These are phyloP conservation scores for Ophiostoma triangulosporum DNA, from an alignment of 2,329 filamentous ascomycete species.

Conservation along the genomic window DNA sequence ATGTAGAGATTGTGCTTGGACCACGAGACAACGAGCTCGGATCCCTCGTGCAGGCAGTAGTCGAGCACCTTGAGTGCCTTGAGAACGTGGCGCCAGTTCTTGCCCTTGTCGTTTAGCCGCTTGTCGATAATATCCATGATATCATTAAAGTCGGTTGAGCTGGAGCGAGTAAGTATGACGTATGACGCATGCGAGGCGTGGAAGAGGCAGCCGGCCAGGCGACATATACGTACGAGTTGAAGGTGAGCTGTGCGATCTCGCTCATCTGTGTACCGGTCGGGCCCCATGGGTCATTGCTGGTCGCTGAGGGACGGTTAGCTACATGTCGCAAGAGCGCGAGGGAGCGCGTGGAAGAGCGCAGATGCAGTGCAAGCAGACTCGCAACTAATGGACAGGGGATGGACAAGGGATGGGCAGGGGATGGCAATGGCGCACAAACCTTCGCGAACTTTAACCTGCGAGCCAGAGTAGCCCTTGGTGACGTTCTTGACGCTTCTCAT, in stretches of 20 bases:
- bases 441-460: conserved; percentile 97
- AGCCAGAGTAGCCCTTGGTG: conserved; percentile 92
- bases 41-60: conserved; percentile 95
- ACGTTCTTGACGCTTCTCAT: conserved; percentile 98
- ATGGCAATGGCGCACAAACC: conserved; percentile 48
- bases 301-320: conserved; percentile 43
- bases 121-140: conserved; percentile 99
- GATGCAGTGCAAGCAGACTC: no score
- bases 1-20: conserved; percentile 96
- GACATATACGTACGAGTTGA: conserved; percentile 64
- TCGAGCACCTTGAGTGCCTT: conserved; percentile 97
- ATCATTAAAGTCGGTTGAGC: conserved; percentile 94
- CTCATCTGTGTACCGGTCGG: conserved; percentile 97
- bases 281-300: conserved; percentile 97
- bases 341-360: no score
- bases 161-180: conserved; percentile 22
- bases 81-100: conserved; percentile 97
- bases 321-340: no score
- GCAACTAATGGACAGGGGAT: no score
- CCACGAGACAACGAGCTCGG: conserved; percentile 93
- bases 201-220: background rate
- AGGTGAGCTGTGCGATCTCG: conserved; percentile 95
- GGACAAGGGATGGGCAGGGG: no score
- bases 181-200: background rate
- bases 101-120: conserved; percentile 95